These are phyloP conservation scores for Aspergillus bertholletiae DNA, from an alignment of 495 filamentous ascomycete species.

Conservation along the genomic window DNA sequence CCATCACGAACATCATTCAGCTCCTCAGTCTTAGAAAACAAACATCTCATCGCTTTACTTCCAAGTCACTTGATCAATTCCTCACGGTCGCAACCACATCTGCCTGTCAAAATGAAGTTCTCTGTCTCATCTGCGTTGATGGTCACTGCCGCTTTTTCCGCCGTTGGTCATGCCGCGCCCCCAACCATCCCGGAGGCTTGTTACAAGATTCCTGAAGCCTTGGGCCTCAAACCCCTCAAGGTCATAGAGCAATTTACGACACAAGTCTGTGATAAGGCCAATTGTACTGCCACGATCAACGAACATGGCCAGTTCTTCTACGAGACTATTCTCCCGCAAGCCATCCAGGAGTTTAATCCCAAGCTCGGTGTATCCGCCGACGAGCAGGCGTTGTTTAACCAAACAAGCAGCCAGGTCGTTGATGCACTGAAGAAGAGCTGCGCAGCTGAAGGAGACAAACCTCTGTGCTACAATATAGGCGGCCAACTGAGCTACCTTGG, in stretches of 20 bases:
- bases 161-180: neutral
- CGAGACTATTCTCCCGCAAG: constrained; percentile 1
- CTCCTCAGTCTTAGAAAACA: neutral
- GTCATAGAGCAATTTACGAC: constrained; percentile 8
- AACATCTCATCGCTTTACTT: neutral
- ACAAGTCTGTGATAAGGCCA: constrained; percentile 9
- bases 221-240: constrained; percentile 11
- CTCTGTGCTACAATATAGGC: constrained; percentile 7
- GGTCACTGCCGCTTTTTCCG: constrained; percentile 1
- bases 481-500: neutral
- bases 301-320: constrained; percentile 9
- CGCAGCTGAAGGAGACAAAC: constrained; percentile 7
- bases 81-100: neutral
- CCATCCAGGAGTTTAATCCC: constrained; percentile 6
- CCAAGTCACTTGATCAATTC: too few relatives aligned
- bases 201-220: constrained; percentile 5
- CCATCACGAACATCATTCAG: neutral
- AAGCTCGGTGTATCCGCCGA: constrained; percentile 2
- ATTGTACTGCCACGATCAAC: constrained; percentile 14
- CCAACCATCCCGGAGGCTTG: constrained; percentile 7
- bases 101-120: constrained; percentile 9
- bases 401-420: constrained; percentile 4
- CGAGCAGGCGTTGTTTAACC: constrained; percentile 8
- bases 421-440: constrained; percentile 9
- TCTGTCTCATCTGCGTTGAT: neutral